Conservation (phyloP, 1,139 yeast species). For the Yamadazyma aaseri region DNA sequence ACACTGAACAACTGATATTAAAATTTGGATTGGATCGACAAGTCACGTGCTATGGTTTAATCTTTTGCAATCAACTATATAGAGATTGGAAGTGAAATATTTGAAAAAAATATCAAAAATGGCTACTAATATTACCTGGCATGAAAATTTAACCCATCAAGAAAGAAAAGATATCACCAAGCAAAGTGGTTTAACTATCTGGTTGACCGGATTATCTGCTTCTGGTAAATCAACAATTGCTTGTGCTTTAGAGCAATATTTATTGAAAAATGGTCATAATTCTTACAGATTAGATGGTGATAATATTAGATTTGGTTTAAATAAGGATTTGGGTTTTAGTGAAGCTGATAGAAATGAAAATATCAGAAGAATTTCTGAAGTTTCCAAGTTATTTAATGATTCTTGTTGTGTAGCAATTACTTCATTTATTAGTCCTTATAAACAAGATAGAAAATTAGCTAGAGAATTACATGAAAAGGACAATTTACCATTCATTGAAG, state of each 20-base stretch:
- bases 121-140: constrained; percentile 98
- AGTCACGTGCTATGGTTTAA: constrained; percentile 11
- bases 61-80: background rate
- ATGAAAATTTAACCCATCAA: constrained; percentile 77
- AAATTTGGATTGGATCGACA: too few species aligned
- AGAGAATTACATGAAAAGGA: constrained; percentile 78
- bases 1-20: too few species aligned
- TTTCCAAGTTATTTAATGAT: constrained; percentile 86
- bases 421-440: constrained; percentile 90
- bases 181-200: constrained; percentile 85
- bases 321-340: constrained; percentile 90
- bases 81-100: background rate
- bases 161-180: constrained; percentile 72
- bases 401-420: constrained; percentile 82
- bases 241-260: constrained; percentile 83
- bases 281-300: constrained; percentile 94
- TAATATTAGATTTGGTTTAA: constrained; percentile 88
- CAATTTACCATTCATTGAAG: constrained; percentile 82
- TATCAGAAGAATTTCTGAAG: constrained; percentile 92
- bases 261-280: constrained; percentile 63
- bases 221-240: constrained; percentile 96
- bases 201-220: constrained; percentile 95
- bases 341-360: constrained; percentile 92
- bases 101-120: constrained; percentile 32
- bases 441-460: constrained; percentile 78